These are phyloP conservation scores for Kwoniella botswanensis DNA, from an alignment of 768 basidiomycete genomes.

Conservation along the genomic window DNA sequence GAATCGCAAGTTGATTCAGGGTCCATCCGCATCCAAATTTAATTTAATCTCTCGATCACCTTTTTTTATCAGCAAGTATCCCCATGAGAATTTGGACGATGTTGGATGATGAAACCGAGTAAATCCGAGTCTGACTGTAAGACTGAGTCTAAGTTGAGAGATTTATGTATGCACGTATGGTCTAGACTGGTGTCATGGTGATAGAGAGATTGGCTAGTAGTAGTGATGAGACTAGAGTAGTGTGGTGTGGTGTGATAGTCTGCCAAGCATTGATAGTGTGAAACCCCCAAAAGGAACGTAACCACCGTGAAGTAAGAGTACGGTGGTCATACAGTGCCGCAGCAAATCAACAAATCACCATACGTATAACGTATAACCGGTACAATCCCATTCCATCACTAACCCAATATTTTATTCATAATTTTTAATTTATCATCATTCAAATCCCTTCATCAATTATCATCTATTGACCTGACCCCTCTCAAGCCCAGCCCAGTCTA, in stretches of 20 bases:
- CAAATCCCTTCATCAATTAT: too few species aligned
- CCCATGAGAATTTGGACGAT: constrained; percentile 1
- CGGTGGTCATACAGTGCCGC: neutral
- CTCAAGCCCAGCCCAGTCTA: neutral
- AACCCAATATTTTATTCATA: neutral
- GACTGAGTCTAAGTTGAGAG: neutral
- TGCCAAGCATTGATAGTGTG: neutral
- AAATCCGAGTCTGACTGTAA: neutral
- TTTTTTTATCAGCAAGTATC: neutral
- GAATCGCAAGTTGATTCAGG: neutral
- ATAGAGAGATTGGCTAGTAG: neutral
- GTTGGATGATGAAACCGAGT: neutral
- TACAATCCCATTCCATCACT: too few species aligned
- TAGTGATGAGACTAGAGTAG: neutral
- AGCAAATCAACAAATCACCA: neutral
- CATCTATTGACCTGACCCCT: too few species aligned
- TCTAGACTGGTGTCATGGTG: too few species aligned
- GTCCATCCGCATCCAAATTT: neutral
- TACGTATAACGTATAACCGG: neutral
- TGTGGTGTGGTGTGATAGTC: neutral
- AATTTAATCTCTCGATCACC: constrained; percentile 16
- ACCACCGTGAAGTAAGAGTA: too few species aligned
- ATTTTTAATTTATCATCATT: neutral
- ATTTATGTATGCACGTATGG: too few species aligned
- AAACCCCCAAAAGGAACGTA: neutral